Evolutionary conservation across 129 eudicot species (phyloP), one percentile per base, ranked within the genome.

Genomic region (Tanacetum coccineum): DNA sequence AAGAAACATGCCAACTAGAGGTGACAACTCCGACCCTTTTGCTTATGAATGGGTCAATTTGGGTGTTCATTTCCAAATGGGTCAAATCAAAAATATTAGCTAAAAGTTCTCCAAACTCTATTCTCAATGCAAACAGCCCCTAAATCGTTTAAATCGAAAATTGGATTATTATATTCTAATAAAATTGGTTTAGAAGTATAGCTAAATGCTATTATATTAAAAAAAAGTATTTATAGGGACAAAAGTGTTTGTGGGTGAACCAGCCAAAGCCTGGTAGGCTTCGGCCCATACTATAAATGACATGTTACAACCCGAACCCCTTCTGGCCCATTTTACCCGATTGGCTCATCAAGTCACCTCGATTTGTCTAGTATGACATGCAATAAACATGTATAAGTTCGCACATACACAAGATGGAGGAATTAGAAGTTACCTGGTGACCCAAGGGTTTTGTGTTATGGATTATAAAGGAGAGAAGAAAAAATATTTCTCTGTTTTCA

Each of bases 371-470:
- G 2, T 60, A 9, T 42, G 20, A 32, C 9, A 73, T 32, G 69
- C 75, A 57, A 11, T 36, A 39, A 2, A 61, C 13, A 51, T n/a
- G 50, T 59, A 60, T 20, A 61, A 9, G n/a, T 60, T 8, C 20
- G 28, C 13, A 12, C 5, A 74, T 12, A 56, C 22, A 80, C 48
- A n/a, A 48, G 85, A 66, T 40, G 39, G 70, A 57, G 62, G 79
- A 46, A 60, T 13, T 5, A 60, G 11, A 42, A 58, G 52, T 39
- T 67, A 89, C 99, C 99, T 94, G 95, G 61, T 89, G 99, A 56
- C 99, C 99, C 69, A 89, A 88, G 40, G 99, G 99, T 69, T 85
- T 94, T 32, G 97, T 84, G 79, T 94, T 94, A 68, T 89, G 97
- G 62, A 87, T 77, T 58, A 94, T 82, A 67, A 89, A 82, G 65